phyloP scores from a whole-genome alignment of 2,329 filamentous ascomycete genomes.

The Madurella mycetomatis region DNA sequence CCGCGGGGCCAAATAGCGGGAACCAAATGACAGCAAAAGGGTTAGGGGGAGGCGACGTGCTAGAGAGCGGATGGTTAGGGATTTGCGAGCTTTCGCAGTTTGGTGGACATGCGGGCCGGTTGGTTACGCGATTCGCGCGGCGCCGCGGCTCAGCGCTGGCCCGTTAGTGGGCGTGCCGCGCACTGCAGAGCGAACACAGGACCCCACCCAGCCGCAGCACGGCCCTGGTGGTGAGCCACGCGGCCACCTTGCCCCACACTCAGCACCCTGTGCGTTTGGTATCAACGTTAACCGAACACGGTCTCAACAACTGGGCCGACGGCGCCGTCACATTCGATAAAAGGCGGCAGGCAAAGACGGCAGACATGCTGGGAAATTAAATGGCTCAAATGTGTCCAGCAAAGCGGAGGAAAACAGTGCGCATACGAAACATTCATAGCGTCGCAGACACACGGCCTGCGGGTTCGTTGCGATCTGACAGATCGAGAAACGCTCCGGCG shows the following conservation, averaged over 20 bases:
- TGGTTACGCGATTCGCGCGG: constrained; percentile 28
- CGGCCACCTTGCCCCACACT: not conserved
- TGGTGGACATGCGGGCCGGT: constrained; percentile 14
- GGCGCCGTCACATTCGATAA: too few relatives aligned
- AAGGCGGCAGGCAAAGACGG: not conserved
- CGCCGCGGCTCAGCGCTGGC: constrained; percentile 20
- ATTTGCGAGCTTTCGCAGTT: constrained; percentile 21
- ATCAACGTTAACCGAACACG: too few relatives aligned
- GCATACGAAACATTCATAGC: not conserved
- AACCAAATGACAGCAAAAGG: constrained; percentile 1
- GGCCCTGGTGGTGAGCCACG: not conserved
- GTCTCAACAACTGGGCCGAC: too few relatives aligned
- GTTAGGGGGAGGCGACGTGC: constrained; percentile 12
- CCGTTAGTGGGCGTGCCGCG: constrained; percentile 9
- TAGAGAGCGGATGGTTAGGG: constrained; percentile 2
- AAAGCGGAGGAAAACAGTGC: not conserved
- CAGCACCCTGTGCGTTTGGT: too few relatives aligned
- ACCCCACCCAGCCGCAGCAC: not conserved
- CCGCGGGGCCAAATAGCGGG: not conserved
- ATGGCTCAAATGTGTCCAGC: not conserved
- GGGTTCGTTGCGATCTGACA: constrained; percentile 1
- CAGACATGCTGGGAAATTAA: not conserved
- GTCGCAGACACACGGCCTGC: not conserved
- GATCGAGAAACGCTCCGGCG: not conserved
- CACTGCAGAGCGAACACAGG: constrained; percentile 8